A percentile compares a stretch with the other conserved stretches of the same genome.
Conservation (phyloP, 2,329 filamentous ascomycete genomes). For the Pseudocercospora eumusae region DNA sequence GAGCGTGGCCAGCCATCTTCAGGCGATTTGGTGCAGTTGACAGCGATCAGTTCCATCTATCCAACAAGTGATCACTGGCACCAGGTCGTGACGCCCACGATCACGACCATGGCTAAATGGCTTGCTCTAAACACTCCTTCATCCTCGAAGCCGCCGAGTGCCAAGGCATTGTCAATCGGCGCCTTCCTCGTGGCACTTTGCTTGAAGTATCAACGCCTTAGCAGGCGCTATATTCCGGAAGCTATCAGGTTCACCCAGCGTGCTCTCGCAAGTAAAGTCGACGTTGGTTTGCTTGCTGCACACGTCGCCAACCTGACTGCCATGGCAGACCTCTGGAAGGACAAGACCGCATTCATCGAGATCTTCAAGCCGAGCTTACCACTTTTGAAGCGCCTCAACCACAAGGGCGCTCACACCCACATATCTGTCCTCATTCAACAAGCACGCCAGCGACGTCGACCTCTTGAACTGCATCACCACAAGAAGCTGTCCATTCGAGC, state of each 20-base stretch:
- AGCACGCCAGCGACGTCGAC: slow-evolving; percentile 68
- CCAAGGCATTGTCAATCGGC: slow-evolving; percentile 69
- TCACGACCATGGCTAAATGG: slow-evolving; percentile 80
- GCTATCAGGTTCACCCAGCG: slow-evolving; percentile 79
- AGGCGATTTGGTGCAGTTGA: slow-evolving; percentile 82
- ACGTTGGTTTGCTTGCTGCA: slow-evolving; percentile 43
- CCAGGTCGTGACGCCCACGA: slow-evolving; percentile 86
- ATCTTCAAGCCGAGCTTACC: slow-evolving; percentile 64
- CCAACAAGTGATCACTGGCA: slow-evolving; percentile 98
- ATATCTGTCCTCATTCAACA: slow-evolving; percentile 63
- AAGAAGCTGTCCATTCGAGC: slow-evolving; percentile 83
- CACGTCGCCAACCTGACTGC: slow-evolving; percentile 66
- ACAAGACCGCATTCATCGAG: slow-evolving; percentile 73
- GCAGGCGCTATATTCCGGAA: slow-evolving; percentile 88
- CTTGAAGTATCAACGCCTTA: slow-evolving; percentile 77
- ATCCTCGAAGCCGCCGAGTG: slow-evolving; percentile 65
- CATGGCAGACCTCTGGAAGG: slow-evolving; percentile 72
- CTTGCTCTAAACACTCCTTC: slow-evolving; percentile 68
- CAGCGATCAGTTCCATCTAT: slow-evolving; percentile 80
- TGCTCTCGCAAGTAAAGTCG: slow-evolving; percentile 56
- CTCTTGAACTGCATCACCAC: slow-evolving; percentile 87
- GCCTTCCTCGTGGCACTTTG: slow-evolving; percentile 76
- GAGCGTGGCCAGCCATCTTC: slow-evolving; percentile 55
- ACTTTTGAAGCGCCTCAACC: slow-evolving; percentile 35
- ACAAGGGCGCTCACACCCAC: slow-evolving; percentile 58